Conservation (phyloP, 2,329 filamentous ascomycete genomes). For the Aspergillus niger region DNA sequence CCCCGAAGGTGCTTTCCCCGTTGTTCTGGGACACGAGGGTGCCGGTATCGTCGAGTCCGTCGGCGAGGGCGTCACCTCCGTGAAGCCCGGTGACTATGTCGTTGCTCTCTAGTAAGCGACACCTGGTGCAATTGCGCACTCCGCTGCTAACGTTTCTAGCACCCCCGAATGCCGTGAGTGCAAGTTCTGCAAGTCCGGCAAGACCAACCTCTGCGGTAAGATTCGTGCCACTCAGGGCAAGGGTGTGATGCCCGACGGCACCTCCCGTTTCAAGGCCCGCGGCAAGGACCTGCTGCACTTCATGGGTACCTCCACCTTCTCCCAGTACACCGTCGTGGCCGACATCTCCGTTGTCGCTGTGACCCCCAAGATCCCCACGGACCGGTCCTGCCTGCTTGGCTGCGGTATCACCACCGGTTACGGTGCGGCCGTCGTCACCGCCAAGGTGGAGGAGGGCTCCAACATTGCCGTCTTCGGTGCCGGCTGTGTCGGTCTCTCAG, state of each 20-base stretch:
- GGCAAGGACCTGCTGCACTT: constrained; percentile 96
- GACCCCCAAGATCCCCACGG: constrained; percentile 86
- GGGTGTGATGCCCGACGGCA: constrained; percentile 97
- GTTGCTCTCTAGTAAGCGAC: constrained; percentile 75
- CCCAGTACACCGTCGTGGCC: constrained; percentile 96
- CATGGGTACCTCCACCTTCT: constrained; percentile 99
- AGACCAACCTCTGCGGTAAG: constrained; percentile 99
- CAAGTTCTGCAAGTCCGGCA: constrained; percentile 99
- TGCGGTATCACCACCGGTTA: constrained; percentile 99
- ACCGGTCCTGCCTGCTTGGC: constrained; percentile 91
- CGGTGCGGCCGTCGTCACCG: constrained; percentile 91
- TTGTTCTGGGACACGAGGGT: constrained; percentile 87
- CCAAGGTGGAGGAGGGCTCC: constrained; percentile 84
- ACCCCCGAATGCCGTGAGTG: constrained; percentile 96
- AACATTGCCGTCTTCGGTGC: constrained; percentile 93
- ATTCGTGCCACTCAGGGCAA: constrained; percentile 95
- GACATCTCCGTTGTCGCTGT: constrained; percentile 98
- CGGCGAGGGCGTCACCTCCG: constrained; percentile 90
- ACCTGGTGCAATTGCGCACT: fast-evolving
- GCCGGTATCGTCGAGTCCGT: constrained; percentile 91
- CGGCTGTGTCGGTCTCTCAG: constrained; percentile 91
- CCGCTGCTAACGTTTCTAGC: constrained; percentile 52
- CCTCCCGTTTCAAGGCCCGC: constrained; percentile 89
- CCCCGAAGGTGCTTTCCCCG: constrained; percentile 89
- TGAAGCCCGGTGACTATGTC: constrained; percentile 91